Base-by-base conservation (phyloP, 2,329 filamentous ascomycete species). In the Ophiocordyceps camponoti-leonardi region DNA sequence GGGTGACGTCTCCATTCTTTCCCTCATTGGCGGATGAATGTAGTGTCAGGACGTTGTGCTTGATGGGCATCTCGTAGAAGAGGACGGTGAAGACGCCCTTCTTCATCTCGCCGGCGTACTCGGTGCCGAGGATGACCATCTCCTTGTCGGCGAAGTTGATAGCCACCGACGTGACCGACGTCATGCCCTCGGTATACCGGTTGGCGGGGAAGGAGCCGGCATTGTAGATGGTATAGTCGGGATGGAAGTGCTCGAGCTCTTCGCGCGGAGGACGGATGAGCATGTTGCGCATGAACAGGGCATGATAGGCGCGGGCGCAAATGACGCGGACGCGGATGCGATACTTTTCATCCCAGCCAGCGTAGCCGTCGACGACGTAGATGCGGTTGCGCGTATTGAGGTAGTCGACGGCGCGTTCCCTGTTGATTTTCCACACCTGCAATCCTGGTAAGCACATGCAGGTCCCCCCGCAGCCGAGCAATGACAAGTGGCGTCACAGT, bases 231-330 rank as follows among this genome's bases (percentile, higher is more conserved):
- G 90, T 90, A 74, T 98, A 98, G 74, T 98, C 90, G 58, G 92
- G 92, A 67, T 94, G 86, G 79, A 98, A 98, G 69, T 86, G 79
- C 72, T 94, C 83, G 46, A 98, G 81, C 73, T 98, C 88, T 68
- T 93, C 85, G 51, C 77, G 78, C 45, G 81, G 73, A 51, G 92
- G 92, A 56, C 92, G 84, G 73, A 98, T 98, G 62, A 98, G 83
- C 92, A 98, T 98, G 77, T 98, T 98, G 63, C 88, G 86, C 92
- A 98, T 98, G 80, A 98, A 98, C 53, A 98, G 79, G 51, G 92
- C 92, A 77, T 98, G 92, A 77, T 98, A 98, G 67, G 92, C 92
- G 63, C 92, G 88, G 54, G 92, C 92, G 71, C 92, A 98, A 62
- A 98, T 88, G 53, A 98, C 90, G 61, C 92, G 88, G 58, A 98